These are phyloP conservation scores for Guillardia theta DNA, from an alignment of 78 protist genomes.

Conservation along the genomic window DNA sequence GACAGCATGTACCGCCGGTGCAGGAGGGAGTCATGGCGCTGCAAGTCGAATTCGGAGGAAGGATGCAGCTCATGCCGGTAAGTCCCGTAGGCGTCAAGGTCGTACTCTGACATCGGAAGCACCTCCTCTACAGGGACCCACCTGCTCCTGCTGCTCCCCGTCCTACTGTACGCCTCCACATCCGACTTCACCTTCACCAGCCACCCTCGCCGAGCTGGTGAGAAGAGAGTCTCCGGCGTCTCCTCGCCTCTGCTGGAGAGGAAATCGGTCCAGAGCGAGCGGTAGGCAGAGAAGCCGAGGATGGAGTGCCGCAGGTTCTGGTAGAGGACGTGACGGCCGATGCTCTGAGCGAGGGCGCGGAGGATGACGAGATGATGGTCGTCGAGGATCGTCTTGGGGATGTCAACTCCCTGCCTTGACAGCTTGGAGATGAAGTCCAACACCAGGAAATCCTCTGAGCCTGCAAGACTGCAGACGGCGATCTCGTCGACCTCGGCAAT, in stretches of 20 bases:
- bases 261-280: not conserved
- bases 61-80: not conserved
- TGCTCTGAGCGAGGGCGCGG: not conserved
- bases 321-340: not conserved
- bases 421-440: too few relatives aligned
- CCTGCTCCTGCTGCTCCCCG: not conserved
- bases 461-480: too few relatives aligned
- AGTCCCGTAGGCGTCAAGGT: not conserved
- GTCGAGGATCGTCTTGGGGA: too few relatives aligned
- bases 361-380: not conserved
- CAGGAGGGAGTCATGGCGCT: not conserved
- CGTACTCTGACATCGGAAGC: conserved; percentile 3
- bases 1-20: too few relatives aligned
- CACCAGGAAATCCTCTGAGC: too few relatives aligned
- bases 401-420: too few relatives aligned
- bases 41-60: not conserved
- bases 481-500: too few relatives aligned
- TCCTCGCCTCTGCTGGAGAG: not conserved
- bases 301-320: not conserved
- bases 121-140: not conserved
- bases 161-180: not conserved
- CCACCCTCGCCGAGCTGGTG: not conserved
- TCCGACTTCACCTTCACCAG: not conserved
- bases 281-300: not conserved
- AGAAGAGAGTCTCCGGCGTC: not conserved